phyloP scores from a whole-genome alignment of 2,329 filamentous ascomycete species.

The Ceratocystis cubensis region DNA sequence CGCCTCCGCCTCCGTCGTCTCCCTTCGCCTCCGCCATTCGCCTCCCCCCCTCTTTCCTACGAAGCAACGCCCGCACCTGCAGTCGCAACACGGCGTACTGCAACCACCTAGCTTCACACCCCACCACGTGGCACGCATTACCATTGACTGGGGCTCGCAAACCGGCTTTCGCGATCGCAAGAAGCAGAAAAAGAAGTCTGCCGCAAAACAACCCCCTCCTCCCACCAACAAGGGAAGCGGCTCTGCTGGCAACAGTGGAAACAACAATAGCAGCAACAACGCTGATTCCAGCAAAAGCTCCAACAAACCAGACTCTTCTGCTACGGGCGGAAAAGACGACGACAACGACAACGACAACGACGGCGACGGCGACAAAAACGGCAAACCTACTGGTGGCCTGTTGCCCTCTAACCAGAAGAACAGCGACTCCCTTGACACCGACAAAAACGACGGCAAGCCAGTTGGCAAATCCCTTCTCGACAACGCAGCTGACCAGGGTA shows the following conservation, averaged over 20 bases:
- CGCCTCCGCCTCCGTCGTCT: conserved; percentile 22
- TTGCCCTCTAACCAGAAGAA: not conserved
- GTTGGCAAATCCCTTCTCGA: not conserved
- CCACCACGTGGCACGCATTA: conserved; percentile 22
- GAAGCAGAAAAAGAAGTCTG: conserved; percentile 23
- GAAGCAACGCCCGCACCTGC: conserved; percentile 16
- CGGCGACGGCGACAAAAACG: conserved; percentile 4
- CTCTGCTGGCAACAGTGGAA: not conserved
- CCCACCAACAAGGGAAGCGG: conserved; percentile 14
- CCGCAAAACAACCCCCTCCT: not conserved
- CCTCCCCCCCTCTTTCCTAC: conserved; percentile 26
- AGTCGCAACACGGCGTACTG: not conserved
- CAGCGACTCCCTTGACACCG: not conserved
- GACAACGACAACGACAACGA: conserved; percentile 9
- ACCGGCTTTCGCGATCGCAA: conserved; percentile 22
- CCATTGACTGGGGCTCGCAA: conserved; percentile 23
- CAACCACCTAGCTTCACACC: not conserved
- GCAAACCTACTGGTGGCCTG: not conserved
- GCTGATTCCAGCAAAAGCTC: not conserved
- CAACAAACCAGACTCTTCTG: conserved; percentile 1
- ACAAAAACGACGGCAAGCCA: conserved; percentile 1
- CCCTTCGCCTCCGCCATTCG: not conserved
- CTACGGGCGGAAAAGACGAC: conserved; percentile 19
- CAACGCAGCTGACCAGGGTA: not conserved
- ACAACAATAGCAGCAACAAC: not conserved